These are phyloP conservation scores for Colletotrichum cereale DNA, from an alignment of 2,329 filamentous ascomycete genomes.

Conservation along the genomic window DNA sequence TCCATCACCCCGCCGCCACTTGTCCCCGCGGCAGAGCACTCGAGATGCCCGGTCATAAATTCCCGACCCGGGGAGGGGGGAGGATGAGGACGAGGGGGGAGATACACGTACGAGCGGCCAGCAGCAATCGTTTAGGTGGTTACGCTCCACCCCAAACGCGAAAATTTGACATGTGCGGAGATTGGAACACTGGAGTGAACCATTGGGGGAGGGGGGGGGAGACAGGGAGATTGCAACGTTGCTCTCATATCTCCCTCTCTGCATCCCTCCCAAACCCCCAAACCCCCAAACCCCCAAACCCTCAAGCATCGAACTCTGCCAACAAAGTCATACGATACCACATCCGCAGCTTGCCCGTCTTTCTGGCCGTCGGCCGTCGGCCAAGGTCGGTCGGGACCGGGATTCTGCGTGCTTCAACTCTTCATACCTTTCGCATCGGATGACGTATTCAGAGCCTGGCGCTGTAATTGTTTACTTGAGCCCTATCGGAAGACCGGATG, in stretches of 20 bases:
- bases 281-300: too few species aligned
- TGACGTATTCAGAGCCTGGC: too few species aligned
- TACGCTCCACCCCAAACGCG: neutral
- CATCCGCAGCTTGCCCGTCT: too few species aligned
- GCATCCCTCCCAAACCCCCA: too few species aligned
- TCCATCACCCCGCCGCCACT: neutral
- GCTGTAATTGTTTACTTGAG: too few species aligned
- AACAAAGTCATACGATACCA: neutral
- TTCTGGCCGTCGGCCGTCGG: too few species aligned
- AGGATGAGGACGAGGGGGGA: too few species aligned
- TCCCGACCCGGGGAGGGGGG: neutral
- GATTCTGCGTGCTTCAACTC: too few species aligned
- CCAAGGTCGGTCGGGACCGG: too few species aligned
- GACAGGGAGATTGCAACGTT: slow-evolving; percentile 21
- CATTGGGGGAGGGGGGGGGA: neutral
- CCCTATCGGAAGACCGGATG: too few species aligned
- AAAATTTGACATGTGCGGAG: neutral
- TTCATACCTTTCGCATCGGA: neutral
- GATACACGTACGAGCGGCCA: neutral
- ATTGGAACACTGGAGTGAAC: neutral
- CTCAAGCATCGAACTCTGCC: neutral
- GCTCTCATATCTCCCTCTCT: neutral
- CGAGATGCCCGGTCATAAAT: neutral
- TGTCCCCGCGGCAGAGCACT: neutral
- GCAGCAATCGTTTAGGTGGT: neutral